Base-by-base conservation (phyloP, 352 stramenopile genomes). In the Paralagenidium karlingii region DNA sequence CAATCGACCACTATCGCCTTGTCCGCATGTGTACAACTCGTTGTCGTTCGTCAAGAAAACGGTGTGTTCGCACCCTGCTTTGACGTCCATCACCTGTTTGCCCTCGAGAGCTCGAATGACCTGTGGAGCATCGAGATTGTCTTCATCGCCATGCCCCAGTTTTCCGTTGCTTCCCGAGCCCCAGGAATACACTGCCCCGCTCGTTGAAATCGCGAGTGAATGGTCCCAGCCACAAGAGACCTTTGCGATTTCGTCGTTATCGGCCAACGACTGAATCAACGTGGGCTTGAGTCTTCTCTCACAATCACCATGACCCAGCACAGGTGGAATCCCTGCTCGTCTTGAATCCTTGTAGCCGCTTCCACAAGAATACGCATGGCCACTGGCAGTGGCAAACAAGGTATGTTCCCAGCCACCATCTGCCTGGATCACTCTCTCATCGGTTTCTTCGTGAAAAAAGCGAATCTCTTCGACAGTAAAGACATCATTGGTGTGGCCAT, bases 271-370 rank as follows among this genome's bases (percentile, higher is more conserved):
- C 38, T 76, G 60, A 25, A 89, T 44, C 6, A 74, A 30, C 8
- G 71, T 59, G 0, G 76, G 71, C 39, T 71, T 80, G 9, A 80
- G 48, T 11, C 71, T 56, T 15, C 68, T 68, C 30, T 89, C 71
- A 31, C 53, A 79, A 38, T 85, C 71, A 6, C 76, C 69, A 34
- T 83, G 68, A 0, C 78, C 78, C 18, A 91, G 43, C 3, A 91
- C 78, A n/a, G 78, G 78, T 11, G 78, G 78, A 25, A 89, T 75
- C 2, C 76, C 75, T 11, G 69, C 60, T n/a, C 76, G 60, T 9
- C 78, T 58, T 45, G 73, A 88, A 34, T 91, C 78, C 21, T 91
- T 91, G 50, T 91, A 91, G 11, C 78, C 78, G 8, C 74, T 83
- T 7, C 78, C 78, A 43, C 63, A 79, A 1, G 71, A 78, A 37